Conservation (phyloP, 148 eudicot genomes). For the Heliamphora exappendiculata region DNA sequence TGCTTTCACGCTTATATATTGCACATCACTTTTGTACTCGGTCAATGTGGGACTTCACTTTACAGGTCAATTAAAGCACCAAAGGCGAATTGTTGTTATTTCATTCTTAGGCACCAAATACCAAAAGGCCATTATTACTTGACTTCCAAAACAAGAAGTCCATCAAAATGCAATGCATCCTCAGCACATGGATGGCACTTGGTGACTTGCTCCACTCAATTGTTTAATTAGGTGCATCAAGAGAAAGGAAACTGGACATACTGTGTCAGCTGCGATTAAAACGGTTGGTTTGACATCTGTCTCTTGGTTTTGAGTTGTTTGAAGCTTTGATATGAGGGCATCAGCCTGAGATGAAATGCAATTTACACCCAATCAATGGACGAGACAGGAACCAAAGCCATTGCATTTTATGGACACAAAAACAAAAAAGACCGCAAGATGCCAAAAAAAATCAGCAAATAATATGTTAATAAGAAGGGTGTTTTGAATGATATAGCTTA, state of each 20-base stretch:
- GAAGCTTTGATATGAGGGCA: slow-evolving; percentile 68
- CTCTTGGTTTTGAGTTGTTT: slow-evolving; percentile 38
- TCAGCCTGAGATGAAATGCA: slow-evolving; percentile 57
- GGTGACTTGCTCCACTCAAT: neutral
- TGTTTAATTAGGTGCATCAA: neutral
- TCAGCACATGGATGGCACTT: neutral
- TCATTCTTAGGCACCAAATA: neutral
- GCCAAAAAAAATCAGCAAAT: too few species aligned
- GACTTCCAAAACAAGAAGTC: neutral
- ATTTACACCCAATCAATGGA: slow-evolving; percentile 8
- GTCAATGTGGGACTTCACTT: too few species aligned
- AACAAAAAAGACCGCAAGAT: neutral
- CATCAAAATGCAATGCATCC: neutral
- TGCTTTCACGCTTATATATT: too few species aligned
- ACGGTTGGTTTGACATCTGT: slow-evolving; percentile 54
- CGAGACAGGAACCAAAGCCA: neutral
- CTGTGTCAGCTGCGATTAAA: slow-evolving; percentile 74
- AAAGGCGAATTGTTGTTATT: neutral
- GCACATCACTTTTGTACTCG: too few species aligned
- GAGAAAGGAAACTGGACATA: slow-evolving; percentile 32
- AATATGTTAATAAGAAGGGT: neutral
- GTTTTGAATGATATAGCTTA: neutral
- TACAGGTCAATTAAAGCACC: neutral
- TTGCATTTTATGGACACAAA: neutral
- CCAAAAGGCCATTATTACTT: neutral